Percentiles rank a stretch among this genome's conserved stretches.
Evolutionary conservation across 257 asterid genomes (phyloP).

Genomic region (Echium plantagineum): DNA sequence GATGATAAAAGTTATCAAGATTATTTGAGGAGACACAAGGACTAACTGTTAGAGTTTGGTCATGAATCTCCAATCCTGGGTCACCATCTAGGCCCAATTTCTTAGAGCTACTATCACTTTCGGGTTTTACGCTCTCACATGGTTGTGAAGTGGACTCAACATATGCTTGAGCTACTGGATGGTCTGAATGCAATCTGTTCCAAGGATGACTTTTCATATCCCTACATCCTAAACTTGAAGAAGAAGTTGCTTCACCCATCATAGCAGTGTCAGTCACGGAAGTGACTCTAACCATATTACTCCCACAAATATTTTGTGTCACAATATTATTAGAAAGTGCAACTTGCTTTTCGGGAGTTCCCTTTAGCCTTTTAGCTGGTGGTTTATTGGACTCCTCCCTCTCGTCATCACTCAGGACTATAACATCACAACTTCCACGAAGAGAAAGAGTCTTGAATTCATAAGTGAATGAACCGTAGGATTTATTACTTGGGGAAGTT

Average conservation of each 20-base stretch:
- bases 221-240: conserved; percentile 21
- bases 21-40: conserved; percentile 40
- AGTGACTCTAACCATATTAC: conserved; percentile 18
- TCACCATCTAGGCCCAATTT: conserved; percentile 31
- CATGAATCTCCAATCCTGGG: conserved; percentile 31
- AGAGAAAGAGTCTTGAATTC: conserved; percentile 25
- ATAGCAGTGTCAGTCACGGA: conserved; percentile 2
- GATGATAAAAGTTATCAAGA: conserved; percentile 62
- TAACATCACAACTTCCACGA: conserved; percentile 31
- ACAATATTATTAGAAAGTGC: conserved; percentile 18
- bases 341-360: conserved; percentile 19
- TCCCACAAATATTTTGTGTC: conserved; percentile 15
- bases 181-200: conserved; percentile 6
- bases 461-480: conserved; percentile 8
- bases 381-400: conserved; percentile 26
- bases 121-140: conserved; percentile 17
- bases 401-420: conserved; percentile 68
- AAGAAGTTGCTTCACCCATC: conserved; percentile 19
- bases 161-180: conserved; percentile 19
- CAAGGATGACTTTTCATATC: conserved; percentile 23
- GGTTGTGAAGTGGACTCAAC: conserved; percentile 13
- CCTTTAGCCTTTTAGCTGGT: conserved; percentile 22
- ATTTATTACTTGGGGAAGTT: background rate
- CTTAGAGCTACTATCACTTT: conserved; percentile 20
- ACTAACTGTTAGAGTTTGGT: conserved; percentile 29